Evolutionary conservation across 2,329 filamentous ascomycete species (phyloP).

Genomic region (Chaetothyriales sp.): DNA sequence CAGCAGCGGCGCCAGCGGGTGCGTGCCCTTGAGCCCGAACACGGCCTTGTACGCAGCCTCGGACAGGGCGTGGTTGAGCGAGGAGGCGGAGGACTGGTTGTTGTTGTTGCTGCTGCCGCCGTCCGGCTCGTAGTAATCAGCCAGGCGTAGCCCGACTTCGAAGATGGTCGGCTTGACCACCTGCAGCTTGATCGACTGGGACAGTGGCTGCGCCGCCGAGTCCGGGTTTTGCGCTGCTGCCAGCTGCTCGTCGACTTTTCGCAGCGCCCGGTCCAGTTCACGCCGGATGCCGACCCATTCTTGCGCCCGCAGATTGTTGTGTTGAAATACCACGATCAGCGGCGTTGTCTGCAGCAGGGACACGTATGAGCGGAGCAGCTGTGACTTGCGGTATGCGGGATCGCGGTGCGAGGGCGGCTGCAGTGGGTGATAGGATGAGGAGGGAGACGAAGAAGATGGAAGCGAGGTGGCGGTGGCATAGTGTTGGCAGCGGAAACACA

Average conservation of each 20-base stretch:
- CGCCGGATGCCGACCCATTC: constrained; percentile 61
- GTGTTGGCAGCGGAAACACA: constrained; percentile 21
- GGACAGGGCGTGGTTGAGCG: constrained; percentile 45
- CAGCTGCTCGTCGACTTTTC: constrained; percentile 54
- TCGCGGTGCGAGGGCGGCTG: constrained; percentile 81
- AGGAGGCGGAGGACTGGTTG: constrained; percentile 20
- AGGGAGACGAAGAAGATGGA: constrained; percentile 35
- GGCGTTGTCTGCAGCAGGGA: constrained; percentile 75
- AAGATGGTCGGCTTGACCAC: constrained; percentile 84
- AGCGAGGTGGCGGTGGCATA: constrained; percentile 34
- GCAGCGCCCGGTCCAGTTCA: constrained; percentile 47
- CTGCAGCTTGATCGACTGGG: constrained; percentile 56
- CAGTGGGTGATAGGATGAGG: constrained; percentile 41
- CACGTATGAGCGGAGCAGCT: constrained; percentile 74
- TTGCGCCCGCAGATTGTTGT: constrained; percentile 58
- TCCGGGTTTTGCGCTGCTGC: constrained; percentile 34
- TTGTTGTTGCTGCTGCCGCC: too few relatives aligned
- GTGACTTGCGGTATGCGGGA: constrained; percentile 75
- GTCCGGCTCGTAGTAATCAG: constrained; percentile 60
- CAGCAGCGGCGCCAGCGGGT: constrained; percentile 59
- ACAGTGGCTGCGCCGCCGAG: constrained; percentile 25
- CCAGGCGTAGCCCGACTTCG: constrained; percentile 64
- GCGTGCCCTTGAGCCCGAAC: constrained; percentile 35
- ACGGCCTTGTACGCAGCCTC: constrained; percentile 37
- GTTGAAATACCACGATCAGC: constrained; percentile 71